Conservation (phyloP, 257 asterid species). For the Euphrasia confusa region DNA sequence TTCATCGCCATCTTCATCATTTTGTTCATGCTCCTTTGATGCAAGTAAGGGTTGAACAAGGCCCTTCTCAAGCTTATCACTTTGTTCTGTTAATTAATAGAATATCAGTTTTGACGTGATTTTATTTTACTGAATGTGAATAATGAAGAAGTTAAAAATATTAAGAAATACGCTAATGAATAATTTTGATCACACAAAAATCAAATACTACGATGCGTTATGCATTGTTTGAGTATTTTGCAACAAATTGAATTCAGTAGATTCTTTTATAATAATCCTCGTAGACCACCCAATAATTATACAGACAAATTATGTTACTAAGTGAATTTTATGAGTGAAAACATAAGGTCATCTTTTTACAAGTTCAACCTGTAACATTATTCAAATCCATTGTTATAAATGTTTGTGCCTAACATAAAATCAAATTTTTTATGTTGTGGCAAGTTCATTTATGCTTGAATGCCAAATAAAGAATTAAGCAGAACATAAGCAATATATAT, state of each 20-base stretch:
- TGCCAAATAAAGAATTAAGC: neutral
- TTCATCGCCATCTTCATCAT: conserved; percentile 63
- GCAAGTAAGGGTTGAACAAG: conserved; percentile 68
- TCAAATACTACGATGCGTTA: neutral
- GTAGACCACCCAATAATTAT: neutral
- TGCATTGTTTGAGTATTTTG: neutral
- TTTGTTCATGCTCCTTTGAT: conserved; percentile 43
- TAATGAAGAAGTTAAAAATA: neutral
- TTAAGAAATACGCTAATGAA: neutral
- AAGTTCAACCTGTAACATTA: too few species aligned
- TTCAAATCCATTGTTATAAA: too few species aligned
- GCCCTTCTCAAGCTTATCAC: conserved; percentile 80
- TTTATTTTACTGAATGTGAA: neutral
- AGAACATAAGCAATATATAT: neutral
- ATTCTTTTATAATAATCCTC: neutral
- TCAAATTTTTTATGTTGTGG: too few species aligned
- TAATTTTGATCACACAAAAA: neutral
- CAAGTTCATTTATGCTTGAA: too few species aligned
- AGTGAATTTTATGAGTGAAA: too few species aligned
- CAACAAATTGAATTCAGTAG: neutral
- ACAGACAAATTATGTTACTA: neutral
- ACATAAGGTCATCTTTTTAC: too few species aligned
- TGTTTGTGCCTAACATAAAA: too few species aligned
- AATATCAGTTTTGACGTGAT: conserved; percentile 17
- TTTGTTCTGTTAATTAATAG: conserved; percentile 36